These are phyloP conservation scores for Noccaea caerulescens DNA, from an alignment of 345 rosid genomes.

Conservation along the genomic window DNA sequence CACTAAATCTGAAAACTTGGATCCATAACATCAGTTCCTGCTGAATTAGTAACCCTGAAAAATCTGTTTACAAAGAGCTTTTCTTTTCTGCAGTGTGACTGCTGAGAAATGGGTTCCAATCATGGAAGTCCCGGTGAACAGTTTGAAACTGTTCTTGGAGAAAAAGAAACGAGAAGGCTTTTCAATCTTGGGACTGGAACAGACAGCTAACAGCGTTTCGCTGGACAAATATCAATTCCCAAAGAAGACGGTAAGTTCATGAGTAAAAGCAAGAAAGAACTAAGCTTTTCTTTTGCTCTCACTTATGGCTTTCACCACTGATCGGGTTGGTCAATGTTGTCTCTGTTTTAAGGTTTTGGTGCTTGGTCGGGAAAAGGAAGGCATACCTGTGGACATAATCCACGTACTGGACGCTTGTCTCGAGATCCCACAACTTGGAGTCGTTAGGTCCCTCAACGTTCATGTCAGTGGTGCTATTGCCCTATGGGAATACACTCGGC, in stretches of 20 bases:
- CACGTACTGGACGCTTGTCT: slow-evolving; percentile 87
- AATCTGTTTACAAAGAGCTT: slow-evolving; percentile 1
- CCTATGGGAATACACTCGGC: slow-evolving; percentile 96
- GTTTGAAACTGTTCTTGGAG: slow-evolving; percentile 77
- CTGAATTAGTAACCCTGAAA: neutral
- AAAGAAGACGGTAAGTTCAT: slow-evolving; percentile 65
- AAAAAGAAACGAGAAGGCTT: slow-evolving; percentile 86
- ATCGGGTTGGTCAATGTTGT: neutral
- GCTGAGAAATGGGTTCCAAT: slow-evolving; percentile 98
- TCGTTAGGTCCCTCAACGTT: slow-evolving; percentile 90
- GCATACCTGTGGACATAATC: slow-evolving; percentile 88
- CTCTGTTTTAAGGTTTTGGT: slow-evolving; percentile 71
- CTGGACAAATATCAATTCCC: slow-evolving; percentile 77
- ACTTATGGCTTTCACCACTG: neutral
- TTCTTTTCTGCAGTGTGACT: slow-evolving; percentile 68
- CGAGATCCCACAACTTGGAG: slow-evolving; percentile 95
- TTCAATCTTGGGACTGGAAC: slow-evolving; percentile 91
- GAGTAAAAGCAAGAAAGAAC: slow-evolving; percentile 9
- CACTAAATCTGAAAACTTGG: neutral
- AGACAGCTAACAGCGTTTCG: slow-evolving; percentile 84
- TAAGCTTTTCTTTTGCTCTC: neutral
- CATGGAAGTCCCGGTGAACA: slow-evolving; percentile 78
- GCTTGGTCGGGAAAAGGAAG: slow-evolving; percentile 93
- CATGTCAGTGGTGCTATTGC: slow-evolving; percentile 98
- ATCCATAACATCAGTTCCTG: neutral